Evolutionary conservation across 371 early-diverging fungal genomes (phyloP), one percentile per base, ranked within the genome.

Genomic region (Vairimorpha ceranae): DNA sequence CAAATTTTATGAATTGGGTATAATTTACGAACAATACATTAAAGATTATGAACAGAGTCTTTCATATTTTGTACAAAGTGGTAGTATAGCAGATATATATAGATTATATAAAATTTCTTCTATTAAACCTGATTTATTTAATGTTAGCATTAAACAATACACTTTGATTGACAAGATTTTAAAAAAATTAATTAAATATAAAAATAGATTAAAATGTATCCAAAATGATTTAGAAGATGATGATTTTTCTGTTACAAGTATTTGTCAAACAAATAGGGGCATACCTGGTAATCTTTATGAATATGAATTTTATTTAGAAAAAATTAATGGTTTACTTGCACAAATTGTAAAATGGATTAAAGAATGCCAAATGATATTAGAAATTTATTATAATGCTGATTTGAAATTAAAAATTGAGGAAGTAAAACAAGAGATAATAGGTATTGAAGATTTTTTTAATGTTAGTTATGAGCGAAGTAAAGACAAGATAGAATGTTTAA

Each of bases 211-310:
- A n/a, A 19, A 52, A 21, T n/a, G 17, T 60, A 58, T 76, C 36
- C 61, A 60, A 29, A 48, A 76, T 32, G 23, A 67, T 19, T 17
- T 56, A 1, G 29, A 35, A n/a, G 70, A 65, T 23, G 65, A 67
- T 36, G 65, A 46, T 23, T 66, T 71, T 30, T 52, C 56, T 21
- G 67, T 38, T 14, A 51, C 77, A 21, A 32, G 27, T 46, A 19
- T 65, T 14, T 51, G 23, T 27, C n/a, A 56, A 15, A 70, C 30
- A 0, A 36, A 46, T 32, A 76, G 61, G 54, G 70, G 67, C 0
- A 65, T 74, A 17, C 77, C 77, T 21, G 77, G 77, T 2, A 61
- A 64, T 14, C 23, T 52, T 25, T 76, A 66, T 38, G 77, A 76
- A 58, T 54, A 58, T 17, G 77, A 76, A 43, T 76, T 67, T 68